Base-by-base conservation (phyloP, 2,329 filamentous ascomycete genomes). In the Lasiodiplodia theobromae region DNA sequence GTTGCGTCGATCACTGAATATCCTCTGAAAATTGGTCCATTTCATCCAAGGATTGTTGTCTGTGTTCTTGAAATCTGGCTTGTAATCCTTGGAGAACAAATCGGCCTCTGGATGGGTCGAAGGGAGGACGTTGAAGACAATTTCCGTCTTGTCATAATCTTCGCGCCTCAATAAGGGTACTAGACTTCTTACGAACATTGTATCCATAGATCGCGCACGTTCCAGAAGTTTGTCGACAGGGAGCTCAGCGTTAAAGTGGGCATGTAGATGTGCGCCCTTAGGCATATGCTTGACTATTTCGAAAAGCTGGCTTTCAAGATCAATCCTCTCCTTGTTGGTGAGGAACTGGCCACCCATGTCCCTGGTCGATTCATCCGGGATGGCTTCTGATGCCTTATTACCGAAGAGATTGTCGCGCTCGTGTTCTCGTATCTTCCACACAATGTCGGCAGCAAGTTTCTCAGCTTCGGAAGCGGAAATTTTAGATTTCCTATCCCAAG, bases 171-270 rank as follows among this genome's bases (percentile, higher is more conserved):
- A 2, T 72, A 92, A 80, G 4, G 85, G 84, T 38, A 82, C 73
- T 44, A 85, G 86, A 78, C 89, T 92, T 68, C 86, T 88, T 72
- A 93, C 89, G 74, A 88, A 92, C 89, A 94, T 92, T 71, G 86
- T 86, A 0, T 85, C 66, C 82, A 89, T 87, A 5, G 76, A 53
- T 12, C 80, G 76, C 70, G 82, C 81, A 82, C 86, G 71, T 82
- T 87, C 72, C 82, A 93, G 82, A 23, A 93, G 81, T 5, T 88
- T 83, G 2, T 82, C 77, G 11, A 91, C 89, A 16, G 83, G 81
- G 4, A 93, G 81, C 70, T 91, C 92, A n/a, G 91, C 86, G 76
- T 93, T 94, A 82, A 92, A 93, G 77, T 94, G 91, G 28, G 93
- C 86, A 77, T 94, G 91, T 28, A 93, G 82, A 75, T 93, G 89